phyloP scores from a whole-genome alignment of 2,329 filamentous ascomycete genomes.

The Botrytis fragariae region DNA sequence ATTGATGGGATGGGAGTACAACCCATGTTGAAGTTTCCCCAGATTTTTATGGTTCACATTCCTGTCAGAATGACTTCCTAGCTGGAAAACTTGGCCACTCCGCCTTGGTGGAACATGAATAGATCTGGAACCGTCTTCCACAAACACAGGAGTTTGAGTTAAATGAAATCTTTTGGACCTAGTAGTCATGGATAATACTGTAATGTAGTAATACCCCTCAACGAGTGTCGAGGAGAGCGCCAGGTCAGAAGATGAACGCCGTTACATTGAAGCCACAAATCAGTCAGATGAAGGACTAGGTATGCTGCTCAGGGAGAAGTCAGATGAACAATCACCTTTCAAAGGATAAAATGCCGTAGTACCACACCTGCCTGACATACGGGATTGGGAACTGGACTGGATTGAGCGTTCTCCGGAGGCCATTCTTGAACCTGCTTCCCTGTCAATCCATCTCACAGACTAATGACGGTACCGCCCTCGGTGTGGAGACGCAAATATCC shows the following conservation, averaged over 20 bases:
- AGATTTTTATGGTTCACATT: not conserved
- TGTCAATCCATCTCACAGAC: not conserved
- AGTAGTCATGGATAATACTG: not conserved
- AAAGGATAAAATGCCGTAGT: not conserved
- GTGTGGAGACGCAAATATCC: not conserved
- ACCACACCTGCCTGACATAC: not conserved
- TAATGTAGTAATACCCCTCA: not conserved
- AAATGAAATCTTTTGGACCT: not conserved
- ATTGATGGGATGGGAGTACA: not conserved
- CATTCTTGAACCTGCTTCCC: not conserved
- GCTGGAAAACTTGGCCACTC: not conserved
- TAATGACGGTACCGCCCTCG: not conserved
- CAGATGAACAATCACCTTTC: not conserved
- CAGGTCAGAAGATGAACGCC: not conserved
- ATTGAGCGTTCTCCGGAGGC: not conserved
- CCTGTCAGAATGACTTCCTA: not conserved
- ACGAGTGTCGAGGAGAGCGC: not conserved
- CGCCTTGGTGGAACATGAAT: not conserved
- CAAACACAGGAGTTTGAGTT: not conserved
- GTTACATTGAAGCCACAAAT: not conserved
- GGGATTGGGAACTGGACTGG: not conserved
- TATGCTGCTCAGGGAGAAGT: not conserved
- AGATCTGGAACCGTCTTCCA: not conserved
- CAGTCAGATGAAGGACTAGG: not conserved
- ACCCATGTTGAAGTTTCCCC: not conserved